A percentile compares a stretch with the other conserved stretches of the same genome.
phyloP scores from a whole-genome alignment of 129 eudicot species.

The Dittrichia graveolens region DNA sequence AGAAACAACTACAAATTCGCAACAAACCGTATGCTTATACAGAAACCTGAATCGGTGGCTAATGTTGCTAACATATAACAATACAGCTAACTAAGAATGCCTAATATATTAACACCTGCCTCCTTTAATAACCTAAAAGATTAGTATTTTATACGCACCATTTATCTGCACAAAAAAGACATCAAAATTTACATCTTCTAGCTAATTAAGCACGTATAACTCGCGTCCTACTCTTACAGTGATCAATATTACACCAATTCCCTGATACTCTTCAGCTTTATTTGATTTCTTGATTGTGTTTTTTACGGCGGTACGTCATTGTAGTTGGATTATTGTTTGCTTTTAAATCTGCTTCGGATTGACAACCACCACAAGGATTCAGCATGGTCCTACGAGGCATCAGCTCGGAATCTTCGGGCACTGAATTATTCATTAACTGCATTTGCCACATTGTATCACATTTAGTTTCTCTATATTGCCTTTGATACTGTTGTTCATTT shows the following conservation, averaged over 20 bases:
- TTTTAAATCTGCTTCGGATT: constrained; percentile 16
- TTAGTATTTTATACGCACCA: not conserved
- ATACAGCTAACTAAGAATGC: not conserved
- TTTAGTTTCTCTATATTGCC: not conserved
- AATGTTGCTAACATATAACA: not conserved
- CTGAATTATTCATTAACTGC: constrained; percentile 56
- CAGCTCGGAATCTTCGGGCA: constrained; percentile 48
- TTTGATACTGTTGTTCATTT: not conserved
- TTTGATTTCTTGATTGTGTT: constrained; percentile 1
- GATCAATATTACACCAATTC: constrained; percentile 2
- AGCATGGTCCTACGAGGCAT: constrained; percentile 55
- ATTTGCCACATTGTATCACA: constrained; percentile 17
- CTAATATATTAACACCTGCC: constrained; percentile 13
- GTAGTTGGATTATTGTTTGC: not conserved
- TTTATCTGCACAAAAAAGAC: not conserved
- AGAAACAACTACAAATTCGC: not conserved
- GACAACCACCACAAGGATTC: constrained; percentile 8
- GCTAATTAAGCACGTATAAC: not conserved
- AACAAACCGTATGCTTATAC: too few relatives aligned
- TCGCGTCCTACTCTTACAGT: not conserved
- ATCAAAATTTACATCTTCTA: constrained; percentile 21
- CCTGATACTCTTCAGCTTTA: constrained; percentile 4
- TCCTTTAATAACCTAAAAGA: constrained; percentile 22
- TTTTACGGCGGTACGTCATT: not conserved
- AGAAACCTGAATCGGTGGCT: not conserved